phyloP scores from a whole-genome alignment of 2,329 filamentous ascomycete species.

The Aspergillus hortae region DNA sequence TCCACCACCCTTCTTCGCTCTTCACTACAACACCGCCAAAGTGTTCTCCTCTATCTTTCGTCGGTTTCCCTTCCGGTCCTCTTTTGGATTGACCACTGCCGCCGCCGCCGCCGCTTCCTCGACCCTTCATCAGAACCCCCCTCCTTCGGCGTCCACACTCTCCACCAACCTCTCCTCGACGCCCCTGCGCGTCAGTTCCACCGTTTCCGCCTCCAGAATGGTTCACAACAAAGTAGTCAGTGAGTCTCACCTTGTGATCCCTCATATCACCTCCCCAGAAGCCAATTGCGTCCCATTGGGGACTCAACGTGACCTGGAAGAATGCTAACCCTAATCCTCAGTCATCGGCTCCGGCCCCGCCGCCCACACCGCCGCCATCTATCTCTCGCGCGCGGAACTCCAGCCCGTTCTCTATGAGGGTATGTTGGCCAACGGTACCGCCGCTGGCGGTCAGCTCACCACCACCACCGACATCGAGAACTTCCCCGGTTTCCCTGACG shows the following conservation, averaged over 20 bases:
- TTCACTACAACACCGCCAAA: constrained; percentile 59
- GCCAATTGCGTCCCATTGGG: neutral
- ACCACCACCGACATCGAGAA: constrained; percentile 99
- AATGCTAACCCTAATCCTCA: constrained; percentile 25
- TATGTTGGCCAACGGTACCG: constrained; percentile 95
- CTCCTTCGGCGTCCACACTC: constrained; percentile 31
- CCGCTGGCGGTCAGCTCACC: constrained; percentile 92
- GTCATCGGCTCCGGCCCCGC: constrained; percentile 93
- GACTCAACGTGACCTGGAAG: neutral
- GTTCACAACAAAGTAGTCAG: constrained; percentile 94
- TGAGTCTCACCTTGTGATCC: constrained; percentile 46
- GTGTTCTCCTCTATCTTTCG: constrained; percentile 84
- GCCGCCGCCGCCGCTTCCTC: constrained; percentile 70
- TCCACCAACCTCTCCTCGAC: constrained; percentile 31
- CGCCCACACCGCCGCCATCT: constrained; percentile 95
- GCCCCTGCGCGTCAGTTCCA: constrained; percentile 39
- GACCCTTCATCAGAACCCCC: constrained; percentile 60
- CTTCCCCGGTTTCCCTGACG: constrained; percentile 89
- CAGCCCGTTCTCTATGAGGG: constrained; percentile 96
- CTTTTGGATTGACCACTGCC: constrained; percentile 68
- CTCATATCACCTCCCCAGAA: neutral
- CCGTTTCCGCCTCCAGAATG: constrained; percentile 45
- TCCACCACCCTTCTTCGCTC: constrained; percentile 10
- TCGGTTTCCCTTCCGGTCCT: constrained; percentile 63
- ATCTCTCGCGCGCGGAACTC: constrained; percentile 89